These are phyloP conservation scores for Stentor coeruleus DNA, from an alignment of 73 alveolate genomes.

Conservation along the genomic window DNA sequence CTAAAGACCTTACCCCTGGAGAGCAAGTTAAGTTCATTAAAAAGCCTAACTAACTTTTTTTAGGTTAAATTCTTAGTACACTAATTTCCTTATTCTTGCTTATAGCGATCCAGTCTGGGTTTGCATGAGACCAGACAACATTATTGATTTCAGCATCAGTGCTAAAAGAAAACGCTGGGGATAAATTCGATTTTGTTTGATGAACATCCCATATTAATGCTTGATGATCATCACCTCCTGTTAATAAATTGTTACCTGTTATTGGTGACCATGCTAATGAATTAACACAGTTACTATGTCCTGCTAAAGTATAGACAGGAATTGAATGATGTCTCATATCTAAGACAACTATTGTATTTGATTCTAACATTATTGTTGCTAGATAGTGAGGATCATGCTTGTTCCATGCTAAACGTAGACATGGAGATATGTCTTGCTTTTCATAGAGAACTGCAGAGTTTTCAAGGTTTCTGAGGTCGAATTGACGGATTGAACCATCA, in stretches of 20 bases:
- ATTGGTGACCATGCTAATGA: constrained; percentile 97
- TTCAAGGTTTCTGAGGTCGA: constrained; percentile 87
- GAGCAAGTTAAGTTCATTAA: background rate
- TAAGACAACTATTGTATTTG: constrained; percentile 69
- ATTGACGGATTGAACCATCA: constrained; percentile 95
- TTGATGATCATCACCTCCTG: constrained; percentile 92
- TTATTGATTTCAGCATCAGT: constrained; percentile 56
- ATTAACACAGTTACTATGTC: constrained; percentile 90
- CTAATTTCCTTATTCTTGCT: constrained; percentile 62
- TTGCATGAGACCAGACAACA: constrained; percentile 79
- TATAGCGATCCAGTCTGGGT: constrained; percentile 86
- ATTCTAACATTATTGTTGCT: constrained; percentile 93
- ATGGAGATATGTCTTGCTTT: constrained; percentile 72
- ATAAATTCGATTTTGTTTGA: background rate
- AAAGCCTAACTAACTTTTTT: too few relatives aligned
- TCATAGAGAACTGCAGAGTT: constrained; percentile 93
- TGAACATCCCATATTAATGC: constrained; percentile 87
- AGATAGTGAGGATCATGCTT: constrained; percentile 77
- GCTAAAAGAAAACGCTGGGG: background rate
- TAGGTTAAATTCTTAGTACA: constrained; percentile 65
- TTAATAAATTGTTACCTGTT: constrained; percentile 83
- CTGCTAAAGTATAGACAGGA: constrained; percentile 81
- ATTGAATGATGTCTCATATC: constrained; percentile 86
- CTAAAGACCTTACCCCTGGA: background rate
- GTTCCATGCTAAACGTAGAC: constrained; percentile 92